A percentile compares a stretch with the other conserved stretches of the same genome.
These are phyloP conservation scores for Candida tetrigidarum DNA, from an alignment of 1,139 yeast species.

Conservation along the genomic window DNA sequence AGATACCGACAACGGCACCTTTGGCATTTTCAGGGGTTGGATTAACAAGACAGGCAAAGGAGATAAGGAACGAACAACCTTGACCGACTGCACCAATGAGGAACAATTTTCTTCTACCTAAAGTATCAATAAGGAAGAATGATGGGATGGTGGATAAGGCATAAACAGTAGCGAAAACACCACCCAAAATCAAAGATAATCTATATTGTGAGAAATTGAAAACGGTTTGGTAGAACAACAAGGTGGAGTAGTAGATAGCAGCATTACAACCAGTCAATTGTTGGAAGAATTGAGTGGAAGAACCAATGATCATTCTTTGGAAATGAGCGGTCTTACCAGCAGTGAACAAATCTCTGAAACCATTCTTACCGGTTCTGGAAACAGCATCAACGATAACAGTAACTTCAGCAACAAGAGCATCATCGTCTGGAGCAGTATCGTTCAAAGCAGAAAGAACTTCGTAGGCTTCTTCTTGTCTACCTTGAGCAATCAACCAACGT, in stretches of 20 bases:
- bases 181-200: slow-evolving; percentile 61
- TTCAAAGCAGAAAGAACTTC: slow-evolving; percentile 45
- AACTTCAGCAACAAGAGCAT: slow-evolving; percentile 47
- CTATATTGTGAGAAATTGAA: slow-evolving; percentile 45
- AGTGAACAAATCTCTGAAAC: slow-evolving; percentile 54
- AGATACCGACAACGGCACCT: slow-evolving; percentile 58
- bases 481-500: slow-evolving; percentile 67
- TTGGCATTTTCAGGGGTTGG: slow-evolving; percentile 37
- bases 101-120: slow-evolving; percentile 68
- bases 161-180: slow-evolving; percentile 66
- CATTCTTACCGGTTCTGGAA: slow-evolving; percentile 42
- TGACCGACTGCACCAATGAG: slow-evolving; percentile 55
- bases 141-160: slow-evolving; percentile 66
- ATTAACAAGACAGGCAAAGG: slow-evolving; percentile 47
- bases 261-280: slow-evolving; percentile 71
- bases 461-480: slow-evolving; percentile 54
- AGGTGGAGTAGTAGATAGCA: slow-evolving; percentile 69
- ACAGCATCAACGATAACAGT: slow-evolving; percentile 47
- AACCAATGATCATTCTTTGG: slow-evolving; percentile 61
- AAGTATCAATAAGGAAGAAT: slow-evolving; percentile 62
- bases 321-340: slow-evolving; percentile 63
- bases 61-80: slow-evolving; percentile 42
- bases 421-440: slow-evolving; percentile 43
- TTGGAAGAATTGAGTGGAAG: slow-evolving; percentile 61
- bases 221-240: slow-evolving; percentile 60